Conservation (phyloP, 1,139 yeast genomes). For the Blastobotrys buckinghamii region DNA sequence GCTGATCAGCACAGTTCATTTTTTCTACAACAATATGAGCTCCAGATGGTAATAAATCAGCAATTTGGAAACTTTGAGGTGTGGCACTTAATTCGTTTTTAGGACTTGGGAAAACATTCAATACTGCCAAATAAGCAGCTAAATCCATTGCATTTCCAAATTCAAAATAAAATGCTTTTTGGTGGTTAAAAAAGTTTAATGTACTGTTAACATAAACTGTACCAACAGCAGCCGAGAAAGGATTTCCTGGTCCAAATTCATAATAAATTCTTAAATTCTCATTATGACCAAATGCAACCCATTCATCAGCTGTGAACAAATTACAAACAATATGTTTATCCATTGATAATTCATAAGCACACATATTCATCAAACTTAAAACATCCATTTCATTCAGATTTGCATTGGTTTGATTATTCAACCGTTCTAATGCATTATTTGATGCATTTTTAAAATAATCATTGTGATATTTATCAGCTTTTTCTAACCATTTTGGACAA, state of each 20-base stretch:
- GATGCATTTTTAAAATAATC: not conserved
- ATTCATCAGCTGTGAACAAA: conserved; percentile 46
- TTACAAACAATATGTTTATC: conserved; percentile 41
- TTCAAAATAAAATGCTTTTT: conserved; percentile 35
- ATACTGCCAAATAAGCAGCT: conserved; percentile 39
- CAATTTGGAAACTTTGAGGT: conserved; percentile 35
- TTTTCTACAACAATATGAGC: conserved; percentile 47
- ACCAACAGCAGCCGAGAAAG: conserved; percentile 41
- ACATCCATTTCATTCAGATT: not conserved
- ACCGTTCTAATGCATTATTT: not conserved
- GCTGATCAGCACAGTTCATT: conserved; percentile 32
- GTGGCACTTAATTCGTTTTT: conserved; percentile 13
- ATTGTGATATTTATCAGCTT: not conserved
- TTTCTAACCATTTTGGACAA: conserved; percentile 2
- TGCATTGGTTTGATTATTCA: not conserved
- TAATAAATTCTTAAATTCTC: conserved; percentile 44
- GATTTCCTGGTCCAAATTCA: conserved; percentile 47
- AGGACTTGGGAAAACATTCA: conserved; percentile 36
- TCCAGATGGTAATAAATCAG: conserved; percentile 48
- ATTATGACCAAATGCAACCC: conserved; percentile 40
- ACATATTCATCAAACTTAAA: conserved; percentile 36
- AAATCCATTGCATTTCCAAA: conserved; percentile 54
- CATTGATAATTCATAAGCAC: conserved; percentile 50
- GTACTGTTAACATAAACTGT: conserved; percentile 47
- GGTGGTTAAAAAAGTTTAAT: conserved; percentile 39